A percentile compares a stretch with the other conserved stretches of the same genome.
Conservation (phyloP, 2,329 filamentous ascomycete genomes). For the Chrysosporium keratinophilum region DNA sequence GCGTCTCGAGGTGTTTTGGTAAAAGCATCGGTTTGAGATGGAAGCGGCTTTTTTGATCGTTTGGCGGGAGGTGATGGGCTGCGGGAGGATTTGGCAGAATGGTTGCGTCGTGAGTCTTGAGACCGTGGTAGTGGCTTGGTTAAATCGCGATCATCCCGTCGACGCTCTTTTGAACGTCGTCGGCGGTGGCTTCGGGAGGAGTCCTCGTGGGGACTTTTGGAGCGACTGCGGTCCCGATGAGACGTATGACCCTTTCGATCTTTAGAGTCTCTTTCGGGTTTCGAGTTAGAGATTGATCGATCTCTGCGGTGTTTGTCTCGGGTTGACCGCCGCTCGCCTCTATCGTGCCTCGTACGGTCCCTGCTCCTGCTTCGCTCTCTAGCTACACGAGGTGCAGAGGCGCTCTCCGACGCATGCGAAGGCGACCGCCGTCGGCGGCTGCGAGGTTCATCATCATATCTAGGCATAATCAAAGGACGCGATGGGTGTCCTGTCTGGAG, state of each 20-base stretch:
- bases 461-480: constrained; percentile 21
- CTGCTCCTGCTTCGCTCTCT: constrained; percentile 7
- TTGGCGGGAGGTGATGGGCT: constrained; percentile 24
- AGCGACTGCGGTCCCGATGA: not conserved
- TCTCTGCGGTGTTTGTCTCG: not conserved
- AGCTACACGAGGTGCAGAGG: not conserved
- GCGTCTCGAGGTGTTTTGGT: constrained; percentile 22
- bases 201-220: constrained; percentile 11
- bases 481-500: not conserved
- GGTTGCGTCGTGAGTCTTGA: constrained; percentile 10
- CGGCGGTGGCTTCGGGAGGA: constrained; percentile 14
- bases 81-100: constrained; percentile 24
- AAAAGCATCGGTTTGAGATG: constrained; percentile 40
- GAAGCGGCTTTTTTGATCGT: constrained; percentile 34
- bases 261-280: not conserved
- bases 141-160: constrained; percentile 19
- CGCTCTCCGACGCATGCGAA: constrained; percentile 19
- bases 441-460: constrained; percentile 17
- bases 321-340: not conserved
- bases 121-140: constrained; percentile 1
- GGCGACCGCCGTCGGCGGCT: constrained; percentile 19
- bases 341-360: not conserved
- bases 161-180: constrained; percentile 22
- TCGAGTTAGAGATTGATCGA: not conserved
- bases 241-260: constrained; percentile 9